Evolutionary conservation across 129 eudicot genomes (phyloP).

Genomic region (Apium graveolens): DNA sequence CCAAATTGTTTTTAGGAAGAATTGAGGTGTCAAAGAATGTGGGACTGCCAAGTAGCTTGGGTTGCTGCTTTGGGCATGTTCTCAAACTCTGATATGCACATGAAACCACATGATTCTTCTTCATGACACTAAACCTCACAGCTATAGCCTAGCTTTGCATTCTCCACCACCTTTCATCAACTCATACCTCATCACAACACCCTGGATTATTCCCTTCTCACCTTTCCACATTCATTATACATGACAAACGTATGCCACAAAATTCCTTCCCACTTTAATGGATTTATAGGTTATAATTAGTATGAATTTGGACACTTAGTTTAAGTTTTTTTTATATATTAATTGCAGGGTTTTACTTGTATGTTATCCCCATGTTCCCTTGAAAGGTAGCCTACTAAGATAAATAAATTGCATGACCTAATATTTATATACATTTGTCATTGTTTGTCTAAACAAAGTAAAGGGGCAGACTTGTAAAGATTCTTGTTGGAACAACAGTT

Average conservation of each 20-base stretch:
- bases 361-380: slow-evolving; percentile 51
- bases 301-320: slow-evolving; percentile 6
- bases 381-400: slow-evolving; percentile 25
- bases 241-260: slow-evolving; percentile 2
- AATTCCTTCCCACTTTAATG: slow-evolving; percentile 22
- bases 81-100: slow-evolving; percentile 55
- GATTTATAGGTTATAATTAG: slow-evolving; percentile 21
- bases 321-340: background rate
- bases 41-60: slow-evolving; percentile 34
- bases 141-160: slow-evolving; percentile 14
- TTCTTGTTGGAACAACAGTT: slow-evolving; percentile 22
- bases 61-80: slow-evolving; percentile 54
- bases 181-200: slow-evolving; percentile 44
- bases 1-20: background rate
- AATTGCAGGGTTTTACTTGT: slow-evolving; percentile 15
- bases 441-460: slow-evolving; percentile 24
- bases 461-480: slow-evolving; percentile 4
- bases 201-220: slow-evolving; percentile 63
- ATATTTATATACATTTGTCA: slow-evolving; percentile 9
- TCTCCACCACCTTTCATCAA: slow-evolving; percentile 16
- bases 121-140: slow-evolving; percentile 19
- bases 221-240: slow-evolving; percentile 42
- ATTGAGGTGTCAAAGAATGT: slow-evolving; percentile 12
- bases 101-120: slow-evolving; percentile 67
- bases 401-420: background rate